Evolutionary conservation across 2,329 filamentous ascomycete genomes (phyloP), one percentile per base, ranked within the genome.

Genomic region (Esteya vermicola): DNA sequence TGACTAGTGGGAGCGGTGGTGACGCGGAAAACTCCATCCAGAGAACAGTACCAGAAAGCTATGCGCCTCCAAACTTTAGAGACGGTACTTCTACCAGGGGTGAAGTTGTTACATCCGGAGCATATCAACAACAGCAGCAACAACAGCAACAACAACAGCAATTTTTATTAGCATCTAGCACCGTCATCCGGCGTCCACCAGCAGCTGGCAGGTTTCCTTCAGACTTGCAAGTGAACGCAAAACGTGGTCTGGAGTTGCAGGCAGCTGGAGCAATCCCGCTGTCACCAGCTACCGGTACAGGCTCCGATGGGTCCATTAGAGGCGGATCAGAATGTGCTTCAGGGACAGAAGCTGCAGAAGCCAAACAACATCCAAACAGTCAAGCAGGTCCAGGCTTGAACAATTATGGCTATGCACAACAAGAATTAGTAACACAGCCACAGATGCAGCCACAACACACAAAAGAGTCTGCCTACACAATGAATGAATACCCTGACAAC

Each of bases 151-250:
- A 14, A 13, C 26, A 25, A 19, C 65, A 57, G 47, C 63, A 62
- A 45, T 63, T 60, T 50, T 62, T 64, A 45, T 67, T 61, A 48
- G 62, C 68, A 52, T 69, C 72, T 43, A 66, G 26, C 16, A 13
- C 26, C 26, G n/a, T 72, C 52, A 16, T n/a, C 4, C 72, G 72
- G 60, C 78, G 86, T 60, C 83, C 85, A 57, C 77, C 84, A 72
- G 79, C 85, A 78, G 89, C 88, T 78, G 89, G 89, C 68, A 78
- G 88, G 61, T 98, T 98, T 67, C 89, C 89, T 63, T 93, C 84
- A 63, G 88, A 95, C 68, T 68, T 96, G 52, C 78, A 86, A 65
- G 73, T 93, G 58, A 82, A 86, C 60, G 66, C 70, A 46, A 64
- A 75, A 57, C 78, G 84, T 66, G 79, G 82, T 69, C 78, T 85